Conservation (phyloP, 306 rosid species). For the Vigna unguiculata region DNA sequence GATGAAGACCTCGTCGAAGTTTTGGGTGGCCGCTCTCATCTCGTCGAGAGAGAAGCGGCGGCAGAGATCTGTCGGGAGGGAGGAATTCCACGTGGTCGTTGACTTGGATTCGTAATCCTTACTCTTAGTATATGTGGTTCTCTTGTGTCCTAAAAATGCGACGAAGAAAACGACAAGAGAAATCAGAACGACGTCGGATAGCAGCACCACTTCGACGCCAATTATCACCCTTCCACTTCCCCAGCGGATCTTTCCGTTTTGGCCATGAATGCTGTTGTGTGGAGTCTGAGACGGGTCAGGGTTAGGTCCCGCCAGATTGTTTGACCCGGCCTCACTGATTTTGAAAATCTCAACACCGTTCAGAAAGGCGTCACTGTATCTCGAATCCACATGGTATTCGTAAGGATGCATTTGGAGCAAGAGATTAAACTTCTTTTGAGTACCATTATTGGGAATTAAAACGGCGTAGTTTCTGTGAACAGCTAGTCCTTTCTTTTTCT, state of each 20-base stretch:
- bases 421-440: constrained; percentile 27
- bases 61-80: constrained; percentile 41
- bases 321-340: background rate
- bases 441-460: accelerated
- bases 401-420: constrained; percentile 30
- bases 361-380: constrained; percentile 21
- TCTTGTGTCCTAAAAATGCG: background rate
- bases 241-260: background rate
- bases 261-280: background rate
- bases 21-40: constrained; percentile 47
- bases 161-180: background rate
- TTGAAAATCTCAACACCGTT: constrained; percentile 67
- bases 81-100: no score
- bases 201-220: background rate
- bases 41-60: constrained; percentile 47
- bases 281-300: background rate
- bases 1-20: constrained; percentile 49
- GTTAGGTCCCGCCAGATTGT: background rate
- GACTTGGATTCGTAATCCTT: no score
- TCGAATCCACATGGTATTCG: accelerated
- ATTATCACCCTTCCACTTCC: background rate
- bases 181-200: constrained; percentile 3
- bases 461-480: constrained; percentile 35
- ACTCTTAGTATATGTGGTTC: background rate
- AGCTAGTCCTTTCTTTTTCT: background rate